Base-by-base conservation (phyloP, 495 filamentous ascomycete genomes). In the Aspergillus sclerotiicarbonarius region DNA sequence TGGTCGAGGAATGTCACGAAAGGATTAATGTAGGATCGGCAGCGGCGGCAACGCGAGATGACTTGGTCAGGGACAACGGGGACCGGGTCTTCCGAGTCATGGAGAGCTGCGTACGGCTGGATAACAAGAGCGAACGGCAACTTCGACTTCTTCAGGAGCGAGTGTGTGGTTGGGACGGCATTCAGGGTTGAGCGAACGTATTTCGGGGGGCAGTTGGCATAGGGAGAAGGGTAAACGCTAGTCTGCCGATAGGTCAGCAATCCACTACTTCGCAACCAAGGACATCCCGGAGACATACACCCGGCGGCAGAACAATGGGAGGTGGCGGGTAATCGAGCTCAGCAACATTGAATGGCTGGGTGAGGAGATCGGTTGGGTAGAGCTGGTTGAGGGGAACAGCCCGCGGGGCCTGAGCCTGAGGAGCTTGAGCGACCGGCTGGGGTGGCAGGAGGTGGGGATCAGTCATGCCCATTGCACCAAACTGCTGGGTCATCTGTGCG, bases 1-100 rank as follows among this genome's bases (percentile, higher is more conserved):
- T 98, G 91, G 59, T 98, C 94, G 43, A 98, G 76, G 80, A 98
- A 98, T 51, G 88, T 90, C 45, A 92, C 94, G 57, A 93, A 98
- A 19, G 94, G 92, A 71, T 98, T 97, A 78, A 98, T 98, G 67
- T 98, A 98, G 44, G 93, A 92, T 57, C 93, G 83, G 72, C 94
- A 98, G 66, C 94, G 86, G 70, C 94, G 82, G 76, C 94, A 98
- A 66, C 94, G 85, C 37, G 92, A 93, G 67, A 98, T 98, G 55
- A 98, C 91, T 72, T 97, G 95, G 71, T 98, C 94, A 45, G 93
- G 88, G 29, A 96, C 90, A 46, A 98, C 84, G 7, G 95, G 94
- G 7, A 98, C 86, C 18, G 84, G 82, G 64, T 97, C 95, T 66
- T 96, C 94, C 7, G 85, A 79, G 69, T 98, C 94, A 68, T 96